phyloP scores from a whole-genome alignment of 1,139 yeast species.

The Geotrichum phurueaensis region DNA sequence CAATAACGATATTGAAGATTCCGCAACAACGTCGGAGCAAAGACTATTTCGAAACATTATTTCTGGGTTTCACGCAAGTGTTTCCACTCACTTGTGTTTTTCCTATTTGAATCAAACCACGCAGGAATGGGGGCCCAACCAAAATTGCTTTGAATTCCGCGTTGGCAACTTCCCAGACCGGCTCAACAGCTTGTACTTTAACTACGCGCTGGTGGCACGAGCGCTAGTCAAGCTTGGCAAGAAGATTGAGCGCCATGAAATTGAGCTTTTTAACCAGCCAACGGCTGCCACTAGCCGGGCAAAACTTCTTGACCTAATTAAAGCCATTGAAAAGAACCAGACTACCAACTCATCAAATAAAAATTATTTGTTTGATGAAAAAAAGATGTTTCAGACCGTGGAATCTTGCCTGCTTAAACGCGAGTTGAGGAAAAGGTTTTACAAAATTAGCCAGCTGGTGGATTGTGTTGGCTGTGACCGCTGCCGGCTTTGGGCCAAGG shows the following conservation, averaged over 20 bases:
- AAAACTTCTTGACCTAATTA: neutral
- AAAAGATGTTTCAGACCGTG: slow-evolving; percentile 43
- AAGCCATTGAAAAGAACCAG: neutral
- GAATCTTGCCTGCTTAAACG: slow-evolving; percentile 52
- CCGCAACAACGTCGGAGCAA: slow-evolving; percentile 42
- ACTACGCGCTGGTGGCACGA: slow-evolving; percentile 82
- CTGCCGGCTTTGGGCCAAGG: slow-evolving; percentile 96
- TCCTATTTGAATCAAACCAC: slow-evolving; percentile 70
- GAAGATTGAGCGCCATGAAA: slow-evolving; percentile 3
- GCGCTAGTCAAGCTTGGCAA: slow-evolving; percentile 57
- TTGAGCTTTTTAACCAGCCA: neutral
- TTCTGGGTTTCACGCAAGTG: slow-evolving; percentile 92
- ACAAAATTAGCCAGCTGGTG: slow-evolving; percentile 88
- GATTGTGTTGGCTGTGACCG: slow-evolving; percentile 98
- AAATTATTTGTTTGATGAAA: slow-evolving; percentile 46
- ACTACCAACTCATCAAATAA: neutral
- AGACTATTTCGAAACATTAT: slow-evolving; percentile 77
- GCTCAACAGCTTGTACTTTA: slow-evolving; percentile 79
- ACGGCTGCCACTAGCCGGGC: neutral
- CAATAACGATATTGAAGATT: slow-evolving; percentile 47
- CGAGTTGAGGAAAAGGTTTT: slow-evolving; percentile 79
- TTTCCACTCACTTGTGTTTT: slow-evolving; percentile 84
- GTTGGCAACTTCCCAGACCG: slow-evolving; percentile 89
- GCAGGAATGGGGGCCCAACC: slow-evolving; percentile 77
- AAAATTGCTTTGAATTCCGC: slow-evolving; percentile 74